These are phyloP conservation scores for Hypoxylon sp. DNA, from an alignment of 2,329 filamentous ascomycete species.

Conservation along the genomic window DNA sequence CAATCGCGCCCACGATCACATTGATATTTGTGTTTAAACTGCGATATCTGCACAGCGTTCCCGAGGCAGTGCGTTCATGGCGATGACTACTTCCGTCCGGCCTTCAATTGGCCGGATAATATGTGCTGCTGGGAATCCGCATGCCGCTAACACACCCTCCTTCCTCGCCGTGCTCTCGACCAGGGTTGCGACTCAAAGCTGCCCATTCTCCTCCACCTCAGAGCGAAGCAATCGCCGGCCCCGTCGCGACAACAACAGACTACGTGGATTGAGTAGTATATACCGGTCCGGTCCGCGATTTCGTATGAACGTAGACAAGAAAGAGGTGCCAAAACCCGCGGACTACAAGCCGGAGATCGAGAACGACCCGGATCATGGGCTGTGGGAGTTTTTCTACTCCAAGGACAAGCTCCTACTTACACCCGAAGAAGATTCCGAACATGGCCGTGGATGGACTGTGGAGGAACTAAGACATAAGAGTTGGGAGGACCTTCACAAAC, in stretches of 20 bases:
- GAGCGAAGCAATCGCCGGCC: slow-evolving; percentile 52
- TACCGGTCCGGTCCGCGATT: slow-evolving; percentile 82
- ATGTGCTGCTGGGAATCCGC: slow-evolving; percentile 41
- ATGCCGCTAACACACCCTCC: slow-evolving; percentile 30
- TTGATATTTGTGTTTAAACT: slow-evolving; percentile 8
- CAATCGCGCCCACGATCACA: slow-evolving; percentile 41
- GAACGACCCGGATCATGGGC: slow-evolving; percentile 82
- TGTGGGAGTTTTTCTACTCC: slow-evolving; percentile 91
- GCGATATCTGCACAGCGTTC: slow-evolving; percentile 16
- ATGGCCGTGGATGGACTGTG: slow-evolving; percentile 87
- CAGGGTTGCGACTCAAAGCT: slow-evolving; percentile 42
- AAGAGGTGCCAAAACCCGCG: slow-evolving; percentile 80
- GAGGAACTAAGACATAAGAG: slow-evolving; percentile 90
- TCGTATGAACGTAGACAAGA: slow-evolving; percentile 80
- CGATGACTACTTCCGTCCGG: slow-evolving; percentile 51
- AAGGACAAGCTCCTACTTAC: slow-evolving; percentile 77
- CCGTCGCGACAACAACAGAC: slow-evolving; percentile 80
- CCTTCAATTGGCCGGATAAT: slow-evolving; percentile 53
- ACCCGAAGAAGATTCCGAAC: slow-evolving; percentile 77
- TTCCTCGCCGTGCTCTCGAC: slow-evolving; percentile 39
- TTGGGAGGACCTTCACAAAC: slow-evolving; percentile 90
- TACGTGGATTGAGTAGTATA: slow-evolving; percentile 85
- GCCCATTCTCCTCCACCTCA: slow-evolving; percentile 55
- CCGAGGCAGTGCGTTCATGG: slow-evolving; percentile 49
- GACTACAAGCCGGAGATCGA: slow-evolving; percentile 71